Base-by-base conservation (phyloP, 495 filamentous ascomycete species). In the Penicillium verhagenii region DNA sequence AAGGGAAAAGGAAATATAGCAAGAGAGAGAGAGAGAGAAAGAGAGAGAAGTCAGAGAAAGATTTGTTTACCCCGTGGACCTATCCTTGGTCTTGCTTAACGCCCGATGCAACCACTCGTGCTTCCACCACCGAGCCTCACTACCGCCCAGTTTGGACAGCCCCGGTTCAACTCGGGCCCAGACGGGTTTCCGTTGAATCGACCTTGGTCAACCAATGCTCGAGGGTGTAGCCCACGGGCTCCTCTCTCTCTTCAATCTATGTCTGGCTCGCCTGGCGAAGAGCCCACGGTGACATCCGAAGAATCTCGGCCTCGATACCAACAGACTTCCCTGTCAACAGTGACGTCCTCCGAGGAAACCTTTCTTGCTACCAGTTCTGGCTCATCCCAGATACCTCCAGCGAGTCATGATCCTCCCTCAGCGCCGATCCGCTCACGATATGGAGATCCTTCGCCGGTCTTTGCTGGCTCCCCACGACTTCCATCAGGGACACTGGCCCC, bases 211-310 rank as follows among this genome's bases (percentile, higher is more conserved):
- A 78, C 77, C 79, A 83, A 86, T 83, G 80, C 82, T 81, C 71
- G 84, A 79, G 76, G 79, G 79, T 79, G 75, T 71, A 83, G 78
- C 76, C 82, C 80, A 61, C 78, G 81, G 82, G 85, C 84, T 71
- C 82, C 70, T 55, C 58, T 87, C 72, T 82, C 83, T 75, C 87
- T 86, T 79, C 86, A 86, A 82, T 86, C 86, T 82, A 92, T 92
- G 89, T 91, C 89, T 82, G 85, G 86, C 71, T 87, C 86, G 76
- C 84, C 86, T 70, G 82, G 80, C 61, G 65, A 75, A 54, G 66
- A 78, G 59, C 84, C 86, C 73, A 79, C 78, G 69, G 85, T 87
- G 75, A 73, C 77, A 71, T 83, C 72, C 59, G 72, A 65, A 57
- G 67, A 69, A 74, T 70, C 79, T 72, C 73, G 81, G 79, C 75